Conservation (phyloP, 1,139 yeast species). For the Suzukiozyma palmioleophila region DNA sequence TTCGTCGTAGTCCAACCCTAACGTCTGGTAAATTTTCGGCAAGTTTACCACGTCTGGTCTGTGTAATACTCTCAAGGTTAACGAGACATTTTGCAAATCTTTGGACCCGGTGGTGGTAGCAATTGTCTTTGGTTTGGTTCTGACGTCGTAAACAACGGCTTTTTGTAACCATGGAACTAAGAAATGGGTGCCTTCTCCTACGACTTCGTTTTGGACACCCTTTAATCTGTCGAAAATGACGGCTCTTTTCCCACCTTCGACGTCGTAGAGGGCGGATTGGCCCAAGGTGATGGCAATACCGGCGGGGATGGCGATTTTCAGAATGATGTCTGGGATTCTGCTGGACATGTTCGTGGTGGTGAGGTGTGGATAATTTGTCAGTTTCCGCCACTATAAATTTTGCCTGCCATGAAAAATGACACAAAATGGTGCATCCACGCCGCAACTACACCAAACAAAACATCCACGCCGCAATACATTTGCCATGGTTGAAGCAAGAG, state of each 20-base stretch:
- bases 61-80: conserved; percentile 89
- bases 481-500: too few species aligned
- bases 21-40: conserved; percentile 82
- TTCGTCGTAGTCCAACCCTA: conserved; percentile 95
- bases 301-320: conserved; percentile 61
- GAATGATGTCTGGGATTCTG: conserved; percentile 35
- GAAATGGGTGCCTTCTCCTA: conserved; percentile 97
- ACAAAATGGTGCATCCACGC: conserved; percentile 1
- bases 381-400: background rate
- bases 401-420: background rate
- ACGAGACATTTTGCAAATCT: conserved; percentile 92
- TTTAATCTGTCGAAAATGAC: conserved; percentile 87
- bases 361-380: background rate
- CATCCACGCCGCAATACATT: too few species aligned
- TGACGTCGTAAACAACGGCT: conserved; percentile 85
- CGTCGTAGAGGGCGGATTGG: conserved; percentile 82
- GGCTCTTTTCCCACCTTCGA: conserved; percentile 93
- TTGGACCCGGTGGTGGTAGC: conserved; percentile 96
- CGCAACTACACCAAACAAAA: background rate
- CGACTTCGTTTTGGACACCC: conserved; percentile 82
- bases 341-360: conserved; percentile 31
- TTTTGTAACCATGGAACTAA: conserved; percentile 93
- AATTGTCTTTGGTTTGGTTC: conserved; percentile 88
- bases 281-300: conserved; percentile 65
- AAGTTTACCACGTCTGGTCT: conserved; percentile 84